A percentile compares a stretch with the other conserved stretches of the same genome.
These are phyloP conservation scores for Ophiostoma perfectum DNA, from an alignment of 2,329 filamentous ascomycete species.

Conservation along the genomic window DNA sequence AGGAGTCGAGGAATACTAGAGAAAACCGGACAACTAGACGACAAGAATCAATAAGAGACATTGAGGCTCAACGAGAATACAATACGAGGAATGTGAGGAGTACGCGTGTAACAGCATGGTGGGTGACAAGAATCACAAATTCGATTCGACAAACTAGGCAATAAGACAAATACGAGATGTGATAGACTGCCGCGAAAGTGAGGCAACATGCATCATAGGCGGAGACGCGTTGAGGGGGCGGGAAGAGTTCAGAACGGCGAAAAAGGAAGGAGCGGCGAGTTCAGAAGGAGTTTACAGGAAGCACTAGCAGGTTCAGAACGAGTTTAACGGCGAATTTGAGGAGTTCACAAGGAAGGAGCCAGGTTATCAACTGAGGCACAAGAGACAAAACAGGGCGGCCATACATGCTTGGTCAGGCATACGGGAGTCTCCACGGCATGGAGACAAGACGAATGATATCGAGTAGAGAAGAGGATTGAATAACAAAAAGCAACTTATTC, in stretches of 20 bases:
- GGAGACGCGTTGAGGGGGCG: too few relatives aligned
- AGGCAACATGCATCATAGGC: background rate
- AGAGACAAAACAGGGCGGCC: background rate
- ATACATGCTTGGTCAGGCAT: background rate
- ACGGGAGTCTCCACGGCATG: background rate
- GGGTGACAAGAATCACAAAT: background rate
- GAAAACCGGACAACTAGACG: background rate
- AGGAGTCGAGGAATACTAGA: too few relatives aligned
- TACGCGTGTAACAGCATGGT: background rate
- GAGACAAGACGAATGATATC: background rate
- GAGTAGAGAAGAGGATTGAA: background rate
- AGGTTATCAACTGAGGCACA: background rate
- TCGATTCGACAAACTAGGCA: background rate
- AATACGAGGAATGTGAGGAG: background rate
- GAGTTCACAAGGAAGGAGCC: background rate
- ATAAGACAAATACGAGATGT: background rate
- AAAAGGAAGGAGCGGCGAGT: background rate
- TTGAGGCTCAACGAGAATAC: background rate
- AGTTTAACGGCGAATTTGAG: background rate
- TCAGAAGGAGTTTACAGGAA: background rate
- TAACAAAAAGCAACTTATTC: background rate
- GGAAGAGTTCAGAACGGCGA: background rate
- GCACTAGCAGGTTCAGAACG: background rate
- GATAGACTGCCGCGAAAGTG: background rate
- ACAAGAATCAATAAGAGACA: too few relatives aligned